Conservation (phyloP, 306 rosid genomes). For the Cicer cuneatum region DNA sequence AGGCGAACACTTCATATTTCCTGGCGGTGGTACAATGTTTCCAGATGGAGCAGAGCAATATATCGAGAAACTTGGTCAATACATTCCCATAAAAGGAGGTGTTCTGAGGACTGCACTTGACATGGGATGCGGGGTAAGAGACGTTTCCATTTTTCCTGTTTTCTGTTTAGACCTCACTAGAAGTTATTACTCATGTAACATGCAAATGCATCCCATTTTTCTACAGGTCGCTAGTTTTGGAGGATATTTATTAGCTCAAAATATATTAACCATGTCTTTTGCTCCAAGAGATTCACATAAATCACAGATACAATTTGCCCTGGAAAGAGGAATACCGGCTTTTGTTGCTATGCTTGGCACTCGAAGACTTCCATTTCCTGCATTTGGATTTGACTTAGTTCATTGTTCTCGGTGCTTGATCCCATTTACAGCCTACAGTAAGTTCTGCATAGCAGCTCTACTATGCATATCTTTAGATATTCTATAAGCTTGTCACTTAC, state of each 20-base stretch:
- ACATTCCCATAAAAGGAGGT: constrained; percentile 78
- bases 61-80: constrained; percentile 84
- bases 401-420: constrained; percentile 97
- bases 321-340: constrained; percentile 97
- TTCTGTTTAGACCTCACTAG: not conserved
- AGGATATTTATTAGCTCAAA: constrained; percentile 73
- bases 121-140: constrained; percentile 96
- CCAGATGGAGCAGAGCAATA: constrained; percentile 95
- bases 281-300: constrained; percentile 99
- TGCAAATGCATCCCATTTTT: constrained; percentile 24
- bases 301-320: constrained; percentile 94
- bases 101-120: constrained; percentile 90
- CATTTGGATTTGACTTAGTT: constrained; percentile 82
- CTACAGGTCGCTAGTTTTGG: constrained; percentile 97
- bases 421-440: constrained; percentile 93
- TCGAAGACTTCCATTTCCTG: constrained; percentile 90
- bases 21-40: constrained; percentile 99
- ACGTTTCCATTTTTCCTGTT: constrained; percentile 37
- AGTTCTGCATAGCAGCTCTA: constrained; percentile 53
- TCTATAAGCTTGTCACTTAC: constrained; percentile 33
- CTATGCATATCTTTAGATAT: constrained; percentile 7
- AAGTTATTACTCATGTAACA: constrained; percentile 28
- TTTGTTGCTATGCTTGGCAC: constrained; percentile 99
- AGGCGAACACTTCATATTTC: constrained; percentile 85
- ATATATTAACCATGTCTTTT: constrained; percentile 81